Evolutionary conservation across 306 rosid species (phyloP), one percentile per base, ranked within the genome.

Genomic region (Rosa multiflora): DNA sequence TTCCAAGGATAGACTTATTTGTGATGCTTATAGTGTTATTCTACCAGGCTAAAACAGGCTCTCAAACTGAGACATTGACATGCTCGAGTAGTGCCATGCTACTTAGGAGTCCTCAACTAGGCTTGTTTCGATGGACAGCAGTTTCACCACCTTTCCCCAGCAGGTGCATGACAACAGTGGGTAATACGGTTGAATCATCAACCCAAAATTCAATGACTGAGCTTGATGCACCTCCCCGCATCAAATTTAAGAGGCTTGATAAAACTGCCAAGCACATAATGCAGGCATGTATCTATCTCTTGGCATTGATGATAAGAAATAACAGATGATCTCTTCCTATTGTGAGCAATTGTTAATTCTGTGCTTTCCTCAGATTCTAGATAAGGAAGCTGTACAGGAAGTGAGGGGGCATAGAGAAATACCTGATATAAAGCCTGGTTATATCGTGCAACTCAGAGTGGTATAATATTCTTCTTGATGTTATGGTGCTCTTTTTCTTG

Each of bases 371-470:
- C 85, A 95, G 99, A 95, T 95, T 90, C 79, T 95, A 83, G 97
- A 95, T 78, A 93, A 90, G 85, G 98, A 95, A 85, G 97, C 97
- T 7, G 85, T 90, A 44, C 91, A 87, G 84, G 97, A 91, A 73
- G 97, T 91, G 81, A 87, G 79, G 83, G 63, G 6, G 44, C 87
- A 85, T 46, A 89, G 96, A 81, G 94, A 90, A 85, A 79, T 95
- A 43, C 97, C 98, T 26, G 97, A 95, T 17, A 90, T 95, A 84
- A 87, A 73, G 83, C 97, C 99, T 21, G 98, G 99, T 81, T 93
- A 95, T 73, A 95, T 89, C 26, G 97, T 95, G 82, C 98, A 95
- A 78, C 98, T 95, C 74, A 95, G 92, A 95, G 99, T 95, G 98
- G 99, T 95, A 93, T 40, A 80, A 0, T 44, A 29, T 67, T 78